Base-by-base conservation (phyloP, 306 rosid genomes). In the Vigna angularis region DNA sequence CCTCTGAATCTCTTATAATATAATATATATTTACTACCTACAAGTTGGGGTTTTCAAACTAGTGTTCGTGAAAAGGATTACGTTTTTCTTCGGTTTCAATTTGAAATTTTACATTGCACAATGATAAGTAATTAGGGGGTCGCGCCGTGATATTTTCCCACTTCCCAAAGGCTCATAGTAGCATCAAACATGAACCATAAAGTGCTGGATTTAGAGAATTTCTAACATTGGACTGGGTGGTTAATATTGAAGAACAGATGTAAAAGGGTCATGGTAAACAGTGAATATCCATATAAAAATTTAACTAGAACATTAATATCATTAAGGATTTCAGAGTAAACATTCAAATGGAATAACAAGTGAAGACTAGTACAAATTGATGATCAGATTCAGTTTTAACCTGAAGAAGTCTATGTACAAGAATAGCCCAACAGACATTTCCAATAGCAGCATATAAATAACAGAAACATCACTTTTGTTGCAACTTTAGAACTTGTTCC, bases 331-430 rank as follows among this genome's bases (percentile, higher is more conserved):
- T 76, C 51, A 15, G 9, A 68, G 45, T 69, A 44, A 82, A 70
- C 55, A 82, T 51, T 66, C 73, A 70, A 80, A 80, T 67, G 32
- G 44, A 82, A 42, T 55, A 40, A 68, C 83, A 68, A 76, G 70
- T n/a, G 45, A 32, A 81, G 76, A 74, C 70, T 26, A 14, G 67
- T 10, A 50, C 72, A 82, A 47, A 48, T 65, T 28, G 75, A 82
- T 36, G 63, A 52, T 61, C 74, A 66, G 61, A 66, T 73, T 72
- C 67, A 79, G 75, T 55, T 70, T 69, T 51, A 44, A 69, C 42
- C 12, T 6, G 36, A 58, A 79, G 71, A 22, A 73, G 48, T 53
- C 58, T 70, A 77, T 80, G 45, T 82, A 83, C 87, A 85, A 32
- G 15, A 78, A 38, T 20, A 81, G 17, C 50, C 73, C 70, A 69